These are phyloP conservation scores for Solanum chiquidenum DNA, from an alignment of 257 asterid species.

Conservation along the genomic window DNA sequence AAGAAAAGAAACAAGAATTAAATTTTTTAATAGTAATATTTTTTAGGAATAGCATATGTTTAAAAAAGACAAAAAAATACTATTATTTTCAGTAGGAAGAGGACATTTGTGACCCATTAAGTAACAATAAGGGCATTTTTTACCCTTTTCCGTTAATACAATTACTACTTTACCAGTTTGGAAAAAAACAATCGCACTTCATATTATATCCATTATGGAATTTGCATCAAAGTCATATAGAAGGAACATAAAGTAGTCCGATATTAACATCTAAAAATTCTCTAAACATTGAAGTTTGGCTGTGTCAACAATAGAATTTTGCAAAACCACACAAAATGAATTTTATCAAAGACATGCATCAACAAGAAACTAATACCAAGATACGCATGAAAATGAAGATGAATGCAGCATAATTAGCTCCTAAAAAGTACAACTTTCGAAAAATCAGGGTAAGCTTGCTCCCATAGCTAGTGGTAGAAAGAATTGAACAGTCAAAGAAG, in stretches of 20 bases:
- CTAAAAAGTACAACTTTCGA: neutral
- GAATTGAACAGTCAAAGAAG: neutral
- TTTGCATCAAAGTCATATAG: neutral
- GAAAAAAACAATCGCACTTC: neutral
- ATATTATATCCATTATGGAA: neutral
- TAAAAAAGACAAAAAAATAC: neutral
- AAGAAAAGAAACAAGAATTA: neutral
- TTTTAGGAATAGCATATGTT: neutral
- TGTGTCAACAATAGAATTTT: neutral
- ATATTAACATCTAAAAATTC: neutral
- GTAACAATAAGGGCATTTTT: neutral
- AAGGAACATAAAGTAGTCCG: neutral
- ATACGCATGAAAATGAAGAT: neutral
- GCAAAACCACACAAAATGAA: neutral
- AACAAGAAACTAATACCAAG: neutral
- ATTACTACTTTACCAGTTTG: neutral
- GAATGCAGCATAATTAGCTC: neutral
- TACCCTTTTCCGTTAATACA: neutral
- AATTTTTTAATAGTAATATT: too few relatives aligned
- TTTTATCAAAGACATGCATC: neutral
- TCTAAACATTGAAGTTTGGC: neutral
- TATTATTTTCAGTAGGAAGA: neutral
- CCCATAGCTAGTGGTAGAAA: neutral
- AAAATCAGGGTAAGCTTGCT: neutral
- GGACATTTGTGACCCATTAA: neutral